phyloP scores from a whole-genome alignment of 352 stramenopile species.

The Phytophthora sp. region DNA sequence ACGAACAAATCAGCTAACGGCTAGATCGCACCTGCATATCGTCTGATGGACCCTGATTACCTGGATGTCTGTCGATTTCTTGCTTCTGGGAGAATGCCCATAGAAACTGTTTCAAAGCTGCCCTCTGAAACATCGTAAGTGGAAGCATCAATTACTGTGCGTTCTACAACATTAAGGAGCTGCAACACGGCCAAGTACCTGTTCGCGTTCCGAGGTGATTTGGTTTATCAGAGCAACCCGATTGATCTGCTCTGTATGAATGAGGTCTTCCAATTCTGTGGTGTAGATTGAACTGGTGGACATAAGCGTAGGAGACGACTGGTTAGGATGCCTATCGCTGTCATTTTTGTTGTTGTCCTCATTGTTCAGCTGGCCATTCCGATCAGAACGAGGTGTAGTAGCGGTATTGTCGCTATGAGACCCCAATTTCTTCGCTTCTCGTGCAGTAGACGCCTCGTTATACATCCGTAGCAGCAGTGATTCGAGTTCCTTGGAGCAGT shows the following conservation, averaged over 20 bases:
- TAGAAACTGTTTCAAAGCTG: slow-evolving; percentile 63
- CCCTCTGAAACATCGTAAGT: slow-evolving; percentile 27
- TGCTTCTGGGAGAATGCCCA: slow-evolving; percentile 20
- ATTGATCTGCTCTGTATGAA: slow-evolving; percentile 56
- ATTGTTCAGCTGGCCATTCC: slow-evolving; percentile 1
- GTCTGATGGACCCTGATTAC: slow-evolving; percentile 32
- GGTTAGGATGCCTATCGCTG: slow-evolving; percentile 1
- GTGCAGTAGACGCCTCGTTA: slow-evolving; percentile 55
- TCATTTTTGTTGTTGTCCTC: slow-evolving; percentile 20
- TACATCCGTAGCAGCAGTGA: slow-evolving; percentile 66
- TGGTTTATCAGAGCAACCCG: slow-evolving; percentile 64
- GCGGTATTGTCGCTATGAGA: slow-evolving; percentile 6
- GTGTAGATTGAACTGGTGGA: slow-evolving; percentile 34
- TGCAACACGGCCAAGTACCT: slow-evolving; percentile 39
- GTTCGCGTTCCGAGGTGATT: slow-evolving; percentile 58
- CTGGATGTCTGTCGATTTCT: not conserved
- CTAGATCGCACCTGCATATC: slow-evolving; percentile 27
- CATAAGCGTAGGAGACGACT: not conserved
- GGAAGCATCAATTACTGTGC: not conserved
- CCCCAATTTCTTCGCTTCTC: slow-evolving; percentile 23
- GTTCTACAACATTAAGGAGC: too few relatives aligned
- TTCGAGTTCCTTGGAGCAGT: slow-evolving; percentile 67
- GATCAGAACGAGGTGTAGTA: not conserved
- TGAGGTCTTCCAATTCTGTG: slow-evolving; percentile 54
- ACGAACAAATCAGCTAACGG: not conserved